Conservation (phyloP, 2,329 filamentous ascomycete genomes). For the Neurospora sp. region DNA sequence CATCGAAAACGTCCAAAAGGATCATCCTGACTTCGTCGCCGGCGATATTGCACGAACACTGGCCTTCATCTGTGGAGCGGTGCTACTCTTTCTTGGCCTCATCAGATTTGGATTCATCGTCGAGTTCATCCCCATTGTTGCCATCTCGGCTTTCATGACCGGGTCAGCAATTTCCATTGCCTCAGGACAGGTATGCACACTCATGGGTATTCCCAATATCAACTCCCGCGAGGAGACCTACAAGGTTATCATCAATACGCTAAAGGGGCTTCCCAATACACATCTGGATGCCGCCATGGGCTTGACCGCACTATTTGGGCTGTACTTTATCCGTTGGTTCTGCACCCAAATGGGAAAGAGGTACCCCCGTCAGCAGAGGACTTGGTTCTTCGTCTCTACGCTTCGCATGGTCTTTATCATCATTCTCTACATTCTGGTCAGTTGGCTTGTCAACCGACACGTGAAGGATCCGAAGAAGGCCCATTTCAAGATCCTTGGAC, state of each 20-base stretch:
- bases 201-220: slow-evolving; percentile 33
- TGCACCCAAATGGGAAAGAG: slow-evolving; percentile 53
- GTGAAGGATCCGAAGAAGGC: slow-evolving; percentile 38
- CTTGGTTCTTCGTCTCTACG: slow-evolving; percentile 67
- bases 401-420: slow-evolving; percentile 68
- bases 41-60: slow-evolving; percentile 34
- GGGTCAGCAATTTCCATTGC: slow-evolving; percentile 42
- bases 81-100: slow-evolving; percentile 36
- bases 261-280: slow-evolving; percentile 30
- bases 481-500: slow-evolving; percentile 63
- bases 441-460: slow-evolving; percentile 68
- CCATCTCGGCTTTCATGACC: slow-evolving; percentile 42
- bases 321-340: slow-evolving; percentile 53
- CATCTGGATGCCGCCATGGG: slow-evolving; percentile 64
- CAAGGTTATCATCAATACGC: slow-evolving; percentile 33
- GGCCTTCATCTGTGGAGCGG: slow-evolving; percentile 33
- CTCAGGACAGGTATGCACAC: slow-evolving; percentile 34
- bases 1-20: slow-evolving; percentile 27
- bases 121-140: slow-evolving; percentile 40
- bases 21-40: slow-evolving; percentile 24
- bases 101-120: slow-evolving; percentile 39
- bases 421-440: slow-evolving; percentile 78
- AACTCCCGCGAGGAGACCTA: slow-evolving; percentile 37
- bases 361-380: slow-evolving; percentile 49
- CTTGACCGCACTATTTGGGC: slow-evolving; percentile 53